Base-by-base conservation (phyloP, 1,139 yeast species). In the Lodderomyces elongisporus region DNA sequence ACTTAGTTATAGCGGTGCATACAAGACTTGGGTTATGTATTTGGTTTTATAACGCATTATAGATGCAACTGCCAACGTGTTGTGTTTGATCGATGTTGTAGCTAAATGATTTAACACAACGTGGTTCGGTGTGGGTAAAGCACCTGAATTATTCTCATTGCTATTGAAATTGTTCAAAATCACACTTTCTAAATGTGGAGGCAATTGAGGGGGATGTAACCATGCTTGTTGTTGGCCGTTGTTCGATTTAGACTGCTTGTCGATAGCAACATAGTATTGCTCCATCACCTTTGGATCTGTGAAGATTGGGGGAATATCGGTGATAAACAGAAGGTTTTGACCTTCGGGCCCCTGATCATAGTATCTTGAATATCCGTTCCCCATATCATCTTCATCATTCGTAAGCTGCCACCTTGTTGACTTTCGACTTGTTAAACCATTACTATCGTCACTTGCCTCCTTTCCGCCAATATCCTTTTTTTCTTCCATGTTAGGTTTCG, bases 271-370 rank as follows among this genome's bases (percentile, higher is more conserved):
- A 48, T 83, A 83, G 50, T 83, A 83, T 44, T 66, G 73, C 45
- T 68, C 74, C 74, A 68, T 68, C 14, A 67, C 74, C 46, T 66
- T 66, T 4, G 91, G 88, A 47, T 84, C 93, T 3, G 85, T 77
- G 56, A 91, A 89, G 20, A 91, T 88, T 2, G 94, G 88, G 1
- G 98, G 98, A 30, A 91, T 89, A 41, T 77, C 81, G 33, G 65
- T 70, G 21, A 79, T 77, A 54, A 79, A 84, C 40, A 74, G 67
- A 31, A 47, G 55, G 3, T 50, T 34, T 32, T 51, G 51, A 10
- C 47, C 54, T 17, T 49, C 34, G 15, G 26, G 34, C 13, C 30
- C 25, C 10, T 24, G 26, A 37, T 81, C 91, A 47, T 79, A 84
- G 52, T 83, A 84, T 41, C 93, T 63, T 6, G 84, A 73, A 50